A percentile compares a stretch with the other conserved stretches of the same genome.
Evolutionary conservation across 2,329 filamentous ascomycete species (phyloP).

Genomic region (Hirsutella thompsonii): DNA sequence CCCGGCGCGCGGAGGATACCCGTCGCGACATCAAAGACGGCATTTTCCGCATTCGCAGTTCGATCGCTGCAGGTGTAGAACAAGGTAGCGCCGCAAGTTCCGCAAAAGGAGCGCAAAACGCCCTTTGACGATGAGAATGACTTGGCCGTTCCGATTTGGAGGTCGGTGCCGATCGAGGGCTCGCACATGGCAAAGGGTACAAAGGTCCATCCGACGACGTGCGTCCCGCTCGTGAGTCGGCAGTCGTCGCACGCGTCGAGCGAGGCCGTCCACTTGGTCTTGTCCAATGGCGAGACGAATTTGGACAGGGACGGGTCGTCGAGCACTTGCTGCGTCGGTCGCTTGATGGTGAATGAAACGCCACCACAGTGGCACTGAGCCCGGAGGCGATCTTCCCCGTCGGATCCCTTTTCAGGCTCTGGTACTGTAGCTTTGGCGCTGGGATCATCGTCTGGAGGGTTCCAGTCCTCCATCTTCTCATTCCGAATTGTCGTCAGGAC

Average conservation of each 20-base stretch:
- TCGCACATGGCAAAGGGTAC: constrained; percentile 22
- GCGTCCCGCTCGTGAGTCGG: constrained; percentile 26
- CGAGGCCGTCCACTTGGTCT: constrained; percentile 27
- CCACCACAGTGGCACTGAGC: constrained; percentile 33
- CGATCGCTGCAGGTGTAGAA: constrained; percentile 19
- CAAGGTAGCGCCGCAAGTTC: constrained; percentile 30
- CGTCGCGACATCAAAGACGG: constrained; percentile 27
- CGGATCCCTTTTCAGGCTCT: constrained; percentile 16
- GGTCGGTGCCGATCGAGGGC: constrained; percentile 21
- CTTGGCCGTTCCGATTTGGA: constrained; percentile 29
- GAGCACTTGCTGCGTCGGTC: constrained; percentile 20
- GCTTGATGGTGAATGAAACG: constrained; percentile 30
- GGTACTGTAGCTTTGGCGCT: constrained; percentile 13
- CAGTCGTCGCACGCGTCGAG: constrained; percentile 32
- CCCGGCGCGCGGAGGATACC: constrained; percentile 31
- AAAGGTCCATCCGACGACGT: constrained; percentile 28
- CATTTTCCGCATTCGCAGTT: constrained; percentile 14
- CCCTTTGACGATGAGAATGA: constrained; percentile 25
- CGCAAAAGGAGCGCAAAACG: constrained; percentile 30
- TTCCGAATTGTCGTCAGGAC: constrained; percentile 20
- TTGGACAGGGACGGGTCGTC: constrained; percentile 15
- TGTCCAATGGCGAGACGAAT: constrained; percentile 23
- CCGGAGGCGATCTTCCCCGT: constrained; percentile 25
- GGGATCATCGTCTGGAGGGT: constrained; percentile 18
- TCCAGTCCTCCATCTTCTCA: constrained; percentile 18